A percentile compares a stretch with the other conserved stretches of the same genome.
Conservation (phyloP, 768 basidiomycete species). For the Chalciporus sphaerocephalus region DNA sequence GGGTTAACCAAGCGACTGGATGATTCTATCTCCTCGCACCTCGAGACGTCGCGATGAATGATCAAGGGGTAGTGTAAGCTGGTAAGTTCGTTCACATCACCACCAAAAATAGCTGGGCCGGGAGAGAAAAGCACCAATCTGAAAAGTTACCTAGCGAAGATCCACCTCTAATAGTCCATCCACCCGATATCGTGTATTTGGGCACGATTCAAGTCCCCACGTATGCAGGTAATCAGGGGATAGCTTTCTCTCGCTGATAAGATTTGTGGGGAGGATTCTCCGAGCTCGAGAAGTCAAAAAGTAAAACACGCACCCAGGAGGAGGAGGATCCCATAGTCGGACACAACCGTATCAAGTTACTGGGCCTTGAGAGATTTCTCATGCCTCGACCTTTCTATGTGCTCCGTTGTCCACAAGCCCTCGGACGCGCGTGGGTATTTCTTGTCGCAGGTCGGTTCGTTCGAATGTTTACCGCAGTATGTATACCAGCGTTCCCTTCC, state of each 20-base stretch:
- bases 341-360: too few species aligned
- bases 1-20: background rate
- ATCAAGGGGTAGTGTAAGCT: background rate
- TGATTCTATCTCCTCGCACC: background rate
- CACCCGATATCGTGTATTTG: too few species aligned
- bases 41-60: background rate
- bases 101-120: background rate
- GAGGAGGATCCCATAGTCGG: background rate
- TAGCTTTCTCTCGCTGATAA: constrained; percentile 9
- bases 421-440: too few species aligned
- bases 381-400: background rate
- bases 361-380: constrained; percentile 8
- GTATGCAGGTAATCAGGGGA: background rate
- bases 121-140: background rate
- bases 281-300: background rate
- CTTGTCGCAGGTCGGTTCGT: too few species aligned
- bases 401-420: too few species aligned
- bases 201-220: too few species aligned
- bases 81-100: constrained; percentile 3
- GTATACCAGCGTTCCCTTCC: too few species aligned
- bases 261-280: background rate
- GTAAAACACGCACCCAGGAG: background rate
- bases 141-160: background rate
- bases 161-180: too few species aligned
- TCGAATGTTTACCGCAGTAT: too few species aligned